phyloP scores from a whole-genome alignment of 1,139 yeast species.

The Magnusiomyces paraingens region DNA sequence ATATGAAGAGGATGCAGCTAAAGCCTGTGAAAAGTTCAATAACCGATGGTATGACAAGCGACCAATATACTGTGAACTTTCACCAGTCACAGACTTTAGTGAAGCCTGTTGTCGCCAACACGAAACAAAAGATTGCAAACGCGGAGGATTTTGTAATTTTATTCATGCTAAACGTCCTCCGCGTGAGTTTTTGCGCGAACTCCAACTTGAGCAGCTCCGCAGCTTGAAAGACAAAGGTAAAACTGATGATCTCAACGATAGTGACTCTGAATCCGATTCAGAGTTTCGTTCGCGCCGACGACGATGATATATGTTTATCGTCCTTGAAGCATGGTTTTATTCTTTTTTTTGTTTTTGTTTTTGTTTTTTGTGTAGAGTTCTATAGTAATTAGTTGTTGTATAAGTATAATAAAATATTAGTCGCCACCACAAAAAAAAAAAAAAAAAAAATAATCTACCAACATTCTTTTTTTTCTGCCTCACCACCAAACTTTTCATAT shows the following conservation, averaged over 20 bases:
- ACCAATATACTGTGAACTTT: conserved; percentile 76
- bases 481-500: conserved; percentile 3
- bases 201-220: conserved; percentile 37
- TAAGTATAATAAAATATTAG: neutral
- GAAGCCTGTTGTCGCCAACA: conserved; percentile 76
- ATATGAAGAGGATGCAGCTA: conserved; percentile 50
- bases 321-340: too few species aligned
- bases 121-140: conserved; percentile 53
- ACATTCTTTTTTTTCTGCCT: conserved; percentile 1
- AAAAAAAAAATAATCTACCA: neutral
- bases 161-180: conserved; percentile 70
- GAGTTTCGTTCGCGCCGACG: neutral
- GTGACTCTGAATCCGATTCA: neutral
- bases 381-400: neutral
- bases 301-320: neutral
- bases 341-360: too few species aligned
- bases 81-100: conserved; percentile 65
- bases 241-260: neutral
- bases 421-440: neutral
- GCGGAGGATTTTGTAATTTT: conserved; percentile 83
- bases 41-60: conserved; percentile 75
- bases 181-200: conserved; percentile 35
- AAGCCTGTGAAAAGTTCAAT: conserved; percentile 56
- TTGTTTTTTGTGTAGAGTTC: neutral
- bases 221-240: conserved; percentile 19